A percentile compares a stretch with the other conserved stretches of the same genome.
These are phyloP conservation scores for Cardiospermum halicacabum DNA, from an alignment of 345 rosid species.

Conservation along the genomic window DNA sequence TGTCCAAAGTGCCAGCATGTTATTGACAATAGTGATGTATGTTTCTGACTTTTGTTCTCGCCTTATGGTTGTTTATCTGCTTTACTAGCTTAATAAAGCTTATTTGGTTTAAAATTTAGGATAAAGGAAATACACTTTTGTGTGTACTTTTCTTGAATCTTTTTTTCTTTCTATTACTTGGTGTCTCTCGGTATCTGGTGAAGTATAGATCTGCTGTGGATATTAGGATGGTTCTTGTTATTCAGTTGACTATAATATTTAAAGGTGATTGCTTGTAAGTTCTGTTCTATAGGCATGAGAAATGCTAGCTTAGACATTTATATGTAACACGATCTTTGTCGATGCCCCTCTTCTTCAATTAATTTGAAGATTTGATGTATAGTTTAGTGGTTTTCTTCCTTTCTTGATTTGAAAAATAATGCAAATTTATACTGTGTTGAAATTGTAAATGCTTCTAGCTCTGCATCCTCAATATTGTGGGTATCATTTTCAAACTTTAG, in stretches of 20 bases:
- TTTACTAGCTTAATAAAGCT: neutral
- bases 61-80: neutral
- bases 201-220: neutral
- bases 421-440: no score
- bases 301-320: neutral
- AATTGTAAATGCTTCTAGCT: no score
- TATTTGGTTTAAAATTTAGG: neutral
- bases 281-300: neutral
- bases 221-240: neutral
- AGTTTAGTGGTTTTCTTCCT: neutral
- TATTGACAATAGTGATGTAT: slow-evolving; percentile 89
- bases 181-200: neutral
- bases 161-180: neutral
- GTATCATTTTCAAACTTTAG: neutral
- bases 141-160: neutral
- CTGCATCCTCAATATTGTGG: neutral
- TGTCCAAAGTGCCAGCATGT: slow-evolving; percentile 75
- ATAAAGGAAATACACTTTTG: neutral
- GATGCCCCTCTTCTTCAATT: neutral
- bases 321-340: neutral
- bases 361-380: neutral
- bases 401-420: no score
- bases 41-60: slow-evolving; percentile 10
- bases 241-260: neutral
- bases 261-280: neutral